phyloP scores from a whole-genome alignment of 1,284 basidiomycete genomes.

The Anthracocystis panici-leucophaei region DNA sequence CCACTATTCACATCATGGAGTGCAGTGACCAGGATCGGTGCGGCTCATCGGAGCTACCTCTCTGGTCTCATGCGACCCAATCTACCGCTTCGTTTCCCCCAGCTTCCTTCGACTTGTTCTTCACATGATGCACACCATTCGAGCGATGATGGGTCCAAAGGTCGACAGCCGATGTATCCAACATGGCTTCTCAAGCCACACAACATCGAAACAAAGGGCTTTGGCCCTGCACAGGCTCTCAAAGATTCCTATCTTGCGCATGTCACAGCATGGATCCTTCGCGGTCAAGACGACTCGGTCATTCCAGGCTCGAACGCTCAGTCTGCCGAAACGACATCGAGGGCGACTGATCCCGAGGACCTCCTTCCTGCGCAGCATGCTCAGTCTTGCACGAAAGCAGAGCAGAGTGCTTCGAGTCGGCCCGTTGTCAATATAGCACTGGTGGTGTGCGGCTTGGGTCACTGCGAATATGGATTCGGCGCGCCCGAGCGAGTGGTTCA shows the following conservation, averaged over 20 bases:
- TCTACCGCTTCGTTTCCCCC: constrained; percentile 43
- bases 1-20: constrained; percentile 47
- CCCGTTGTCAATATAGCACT: constrained; percentile 34
- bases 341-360: background rate
- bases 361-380: background rate
- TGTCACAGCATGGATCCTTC: constrained; percentile 46
- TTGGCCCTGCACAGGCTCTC: constrained; percentile 56
- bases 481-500: constrained; percentile 50
- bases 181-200: constrained; percentile 45
- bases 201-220: constrained; percentile 48
- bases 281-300: constrained; percentile 1
- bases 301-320: background rate
- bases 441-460: constrained; percentile 53
- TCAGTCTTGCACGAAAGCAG: background rate
- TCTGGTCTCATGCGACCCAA: constrained; percentile 54
- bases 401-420: constrained; percentile 3
- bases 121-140: background rate
- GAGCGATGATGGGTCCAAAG: background rate
- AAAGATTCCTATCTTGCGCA: constrained; percentile 60
- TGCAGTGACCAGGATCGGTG: constrained; percentile 38
- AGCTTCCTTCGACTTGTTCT: constrained; percentile 5
- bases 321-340: background rate
- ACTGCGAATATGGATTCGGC: constrained; percentile 58
- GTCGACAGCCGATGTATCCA: constrained; percentile 29
- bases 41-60: constrained; percentile 57